Evolutionary conservation across 352 stramenopile genomes (phyloP).

Genomic region (Phytophthora pinifolia): DNA sequence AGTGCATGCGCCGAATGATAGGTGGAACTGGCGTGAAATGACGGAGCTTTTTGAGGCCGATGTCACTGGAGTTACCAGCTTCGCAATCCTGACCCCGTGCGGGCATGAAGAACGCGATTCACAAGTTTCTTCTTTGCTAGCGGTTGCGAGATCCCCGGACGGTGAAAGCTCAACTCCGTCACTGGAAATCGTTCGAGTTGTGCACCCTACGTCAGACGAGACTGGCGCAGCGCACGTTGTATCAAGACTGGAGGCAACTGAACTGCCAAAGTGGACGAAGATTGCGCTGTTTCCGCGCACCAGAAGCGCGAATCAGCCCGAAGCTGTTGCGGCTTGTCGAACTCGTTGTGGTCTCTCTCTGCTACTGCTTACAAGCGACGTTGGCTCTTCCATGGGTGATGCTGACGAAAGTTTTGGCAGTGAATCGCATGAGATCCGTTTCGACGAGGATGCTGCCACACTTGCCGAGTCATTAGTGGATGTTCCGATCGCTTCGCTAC

Average conservation of each 20-base stretch:
- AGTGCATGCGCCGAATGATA: slow-evolving; percentile 13
- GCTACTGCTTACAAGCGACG: slow-evolving; percentile 4
- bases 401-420: slow-evolving; percentile 2
- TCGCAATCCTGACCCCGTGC: slow-evolving; percentile 8
- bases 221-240: background rate
- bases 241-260: background rate
- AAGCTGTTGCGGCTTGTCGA: slow-evolving; percentile 16
- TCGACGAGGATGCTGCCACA: slow-evolving; percentile 5
- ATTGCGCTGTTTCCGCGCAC: slow-evolving; percentile 6
- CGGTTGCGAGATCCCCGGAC: slow-evolving; percentile 4
- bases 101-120: background rate
- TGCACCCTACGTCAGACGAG: background rate
- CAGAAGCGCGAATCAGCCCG: background rate
- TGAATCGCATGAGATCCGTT: background rate
- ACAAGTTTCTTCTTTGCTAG: slow-evolving; percentile 5
- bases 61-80: slow-evolving; percentile 20
- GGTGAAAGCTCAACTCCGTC: background rate
- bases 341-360: slow-evolving; percentile 8
- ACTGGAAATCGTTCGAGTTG: slow-evolving; percentile 13
- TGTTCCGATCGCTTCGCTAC: slow-evolving; percentile 8
- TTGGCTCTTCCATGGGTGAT: background rate
- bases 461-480: slow-evolving; percentile 19
- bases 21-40: slow-evolving; percentile 44
- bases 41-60: slow-evolving; percentile 21
- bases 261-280: background rate